Conservation (phyloP, 2,329 filamentous ascomycete species). For the Atkinsonella texensis region DNA sequence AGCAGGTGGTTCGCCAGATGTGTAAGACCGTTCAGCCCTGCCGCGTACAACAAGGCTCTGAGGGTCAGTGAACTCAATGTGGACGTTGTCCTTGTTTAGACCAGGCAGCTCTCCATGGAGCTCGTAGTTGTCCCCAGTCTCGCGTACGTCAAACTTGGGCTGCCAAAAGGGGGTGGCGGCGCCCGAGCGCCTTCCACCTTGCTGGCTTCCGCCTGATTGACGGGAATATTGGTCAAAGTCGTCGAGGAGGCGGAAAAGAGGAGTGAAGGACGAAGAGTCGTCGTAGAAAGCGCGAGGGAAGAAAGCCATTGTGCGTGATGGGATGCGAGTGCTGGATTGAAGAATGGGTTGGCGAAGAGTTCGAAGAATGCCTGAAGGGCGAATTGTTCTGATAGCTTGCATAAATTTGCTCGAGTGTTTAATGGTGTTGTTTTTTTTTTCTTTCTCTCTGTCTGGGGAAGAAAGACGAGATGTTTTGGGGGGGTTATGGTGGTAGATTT, state of each 20-base stretch:
- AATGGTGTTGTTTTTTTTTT: background rate
- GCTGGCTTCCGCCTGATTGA: constrained; percentile 12
- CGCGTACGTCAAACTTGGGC: constrained; percentile 62
- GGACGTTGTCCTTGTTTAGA: constrained; percentile 56
- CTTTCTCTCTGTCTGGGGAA: background rate
- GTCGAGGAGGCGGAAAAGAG: constrained; percentile 46
- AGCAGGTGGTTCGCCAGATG: constrained; percentile 31
- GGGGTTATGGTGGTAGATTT: background rate
- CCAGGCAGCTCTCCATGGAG: constrained; percentile 68
- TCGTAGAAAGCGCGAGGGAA: constrained; percentile 43
- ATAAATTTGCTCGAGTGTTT: constrained; percentile 7
- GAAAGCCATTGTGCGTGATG: constrained; percentile 42
- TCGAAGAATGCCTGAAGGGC: constrained; percentile 14
- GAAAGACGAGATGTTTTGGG: background rate
- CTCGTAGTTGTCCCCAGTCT: constrained; percentile 52
- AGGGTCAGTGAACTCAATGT: constrained; percentile 62
- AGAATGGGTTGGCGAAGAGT: constrained; percentile 9
- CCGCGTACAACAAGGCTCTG: constrained; percentile 58
- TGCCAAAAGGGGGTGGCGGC: constrained; percentile 36
- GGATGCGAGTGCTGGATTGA: constrained; percentile 10
- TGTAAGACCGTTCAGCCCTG: constrained; percentile 47
- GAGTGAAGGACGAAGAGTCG: constrained; percentile 34
- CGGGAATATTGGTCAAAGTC: constrained; percentile 42
- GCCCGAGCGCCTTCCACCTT: constrained; percentile 6
- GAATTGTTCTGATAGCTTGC: constrained; percentile 13